Percentiles rank a stretch among this genome's conserved stretches.
These are phyloP conservation scores for Leptosphaerulina australis DNA, from an alignment of 2,329 filamentous ascomycete genomes.

Conservation along the genomic window DNA sequence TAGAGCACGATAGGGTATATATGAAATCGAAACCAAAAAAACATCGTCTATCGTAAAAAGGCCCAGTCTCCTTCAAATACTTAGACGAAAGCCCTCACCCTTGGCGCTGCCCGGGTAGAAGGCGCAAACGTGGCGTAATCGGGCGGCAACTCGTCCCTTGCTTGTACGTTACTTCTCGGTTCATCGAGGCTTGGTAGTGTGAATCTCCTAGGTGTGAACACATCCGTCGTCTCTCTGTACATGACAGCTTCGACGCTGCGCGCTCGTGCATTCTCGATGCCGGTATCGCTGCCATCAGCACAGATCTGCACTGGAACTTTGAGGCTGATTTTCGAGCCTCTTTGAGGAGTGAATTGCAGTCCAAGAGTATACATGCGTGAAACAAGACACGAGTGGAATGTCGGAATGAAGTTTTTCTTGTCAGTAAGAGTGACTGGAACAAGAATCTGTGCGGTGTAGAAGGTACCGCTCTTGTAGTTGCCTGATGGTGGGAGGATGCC, in stretches of 20 bases:
- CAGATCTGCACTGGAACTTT: slow-evolving; percentile 56
- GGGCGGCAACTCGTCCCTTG: slow-evolving; percentile 36
- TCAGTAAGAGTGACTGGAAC: slow-evolving; percentile 67
- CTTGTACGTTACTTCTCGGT: background rate
- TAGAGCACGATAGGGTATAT: slow-evolving; percentile 1
- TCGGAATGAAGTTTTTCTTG: slow-evolving; percentile 68
- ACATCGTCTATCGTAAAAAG: background rate
- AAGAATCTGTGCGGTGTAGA: slow-evolving; percentile 67
- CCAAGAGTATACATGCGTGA: slow-evolving; percentile 68
- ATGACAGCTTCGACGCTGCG: slow-evolving; percentile 37
- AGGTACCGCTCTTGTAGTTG: slow-evolving; percentile 52
- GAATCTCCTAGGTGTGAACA: slow-evolving; percentile 47
- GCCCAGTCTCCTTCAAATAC: background rate
- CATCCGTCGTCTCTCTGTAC: slow-evolving; percentile 37
- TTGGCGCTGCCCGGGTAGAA: background rate
- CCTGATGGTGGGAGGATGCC: slow-evolving; percentile 45
- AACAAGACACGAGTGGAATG: slow-evolving; percentile 72
- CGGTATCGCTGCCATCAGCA: slow-evolving; percentile 44
- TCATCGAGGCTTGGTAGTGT: slow-evolving; percentile 34
- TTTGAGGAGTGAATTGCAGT: slow-evolving; percentile 59
- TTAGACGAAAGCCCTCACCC: background rate
- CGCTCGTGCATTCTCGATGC: slow-evolving; percentile 41
- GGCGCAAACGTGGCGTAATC: slow-evolving; percentile 36
- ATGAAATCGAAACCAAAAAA: background rate
- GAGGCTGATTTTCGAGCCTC: slow-evolving; percentile 45